Conservation (phyloP, 208 protist genomes). For the Acanthamoeba healyi region DNA sequence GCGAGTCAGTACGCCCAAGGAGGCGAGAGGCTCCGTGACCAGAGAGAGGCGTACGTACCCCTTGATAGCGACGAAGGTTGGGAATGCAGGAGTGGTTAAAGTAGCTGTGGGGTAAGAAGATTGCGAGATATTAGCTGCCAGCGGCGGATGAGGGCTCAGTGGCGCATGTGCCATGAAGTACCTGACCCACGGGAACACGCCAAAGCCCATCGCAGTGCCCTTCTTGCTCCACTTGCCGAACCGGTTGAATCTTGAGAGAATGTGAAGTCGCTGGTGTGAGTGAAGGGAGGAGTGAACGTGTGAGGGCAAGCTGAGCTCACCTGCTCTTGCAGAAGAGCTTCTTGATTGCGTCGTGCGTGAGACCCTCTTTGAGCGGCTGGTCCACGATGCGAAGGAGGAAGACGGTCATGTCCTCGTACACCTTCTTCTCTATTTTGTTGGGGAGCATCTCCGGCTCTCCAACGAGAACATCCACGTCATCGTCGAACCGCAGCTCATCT, state of each 20-base stretch:
- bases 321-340: conserved; percentile 56
- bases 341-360: neutral
- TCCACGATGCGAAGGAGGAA: conserved; percentile 50
- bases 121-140: too few relatives aligned
- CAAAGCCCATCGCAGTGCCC: conserved; percentile 53
- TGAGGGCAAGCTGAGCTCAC: neutral
- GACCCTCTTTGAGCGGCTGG: conserved; percentile 45
- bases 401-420: neutral
- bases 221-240: conserved; percentile 72
- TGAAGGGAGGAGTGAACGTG: neutral
- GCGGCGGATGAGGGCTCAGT: too few relatives aligned
- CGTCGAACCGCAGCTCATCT: conserved; percentile 37
- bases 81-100: conserved; percentile 74
- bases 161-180: too few relatives aligned
- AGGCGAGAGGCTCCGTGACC: neutral
- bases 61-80: conserved; percentile 63
- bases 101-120: too few relatives aligned
- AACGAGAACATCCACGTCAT: conserved; percentile 48
- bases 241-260: conserved; percentile 16
- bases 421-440: conserved; percentile 17
- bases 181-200: conserved; percentile 64
- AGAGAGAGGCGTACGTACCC: neutral
- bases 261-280: neutral
- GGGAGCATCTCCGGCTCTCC: conserved; percentile 58
- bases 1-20: neutral